Percentiles rank a stretch among this genome's conserved stretches.
Conservation (phyloP, 129 eudicot species). For the Helianthus annuus region HanXRQr2.0-SUNRISE NC_035447.2:36336533-36337032, state of each 20-base stretch:
- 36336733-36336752: slow-evolving; percentile 47
- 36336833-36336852: slow-evolving; percentile 66
- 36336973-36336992: slow-evolving; percentile 75
- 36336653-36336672: slow-evolving; percentile 67
- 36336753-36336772: slow-evolving; percentile 46
- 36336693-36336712: slow-evolving; percentile 69
- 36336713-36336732: slow-evolving; percentile 74
- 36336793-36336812: slow-evolving; percentile 70
- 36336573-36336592: not conserved
- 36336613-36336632: not conserved
- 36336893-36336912: slow-evolving; percentile 2
- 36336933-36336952: slow-evolving; percentile 69
- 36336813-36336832: slow-evolving; percentile 76
- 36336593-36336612: not conserved
- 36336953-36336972: slow-evolving; percentile 50
- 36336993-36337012: slow-evolving; percentile 61
- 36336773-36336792: slow-evolving; percentile 64
- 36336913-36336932: not conserved
- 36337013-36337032: slow-evolving; percentile 70
- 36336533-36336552: not conserved
- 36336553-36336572: too few relatives aligned
- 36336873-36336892: not conserved
- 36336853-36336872: not conserved
- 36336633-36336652: slow-evolving; percentile 66
- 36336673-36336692: slow-evolving; percentile 66